Base-by-base conservation (phyloP, 192 early-diverging fungal genomes). In the Obelidium mucronatum region DNA sequence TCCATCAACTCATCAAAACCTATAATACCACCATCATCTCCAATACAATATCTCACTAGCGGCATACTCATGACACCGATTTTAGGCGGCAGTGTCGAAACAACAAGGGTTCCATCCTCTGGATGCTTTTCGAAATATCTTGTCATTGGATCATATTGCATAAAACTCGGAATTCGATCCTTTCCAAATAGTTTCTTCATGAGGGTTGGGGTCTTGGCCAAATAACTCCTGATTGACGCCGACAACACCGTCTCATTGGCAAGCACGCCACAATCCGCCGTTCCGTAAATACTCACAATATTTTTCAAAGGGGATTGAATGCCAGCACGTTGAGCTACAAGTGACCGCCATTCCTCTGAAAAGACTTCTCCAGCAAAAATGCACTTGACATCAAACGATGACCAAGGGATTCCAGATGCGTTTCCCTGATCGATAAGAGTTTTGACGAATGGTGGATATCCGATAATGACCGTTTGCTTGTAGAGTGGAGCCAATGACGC, bases 201-300 rank as follows among this genome's bases (percentile, higher is more conserved):
- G 2, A 83, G 30, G n/a, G 42, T 34, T 28, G 81, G 79, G 11
- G 52, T 22, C 22, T n/a, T 19, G n/a, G 74, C 64, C 8, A 81
- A 56, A 35, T 72, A 81, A 11, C 24, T 40, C 4, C 81, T 74
- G 34, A 82, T 61, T 2, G 35, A 17, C 40, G 64, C 63, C 1
- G 75, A 73, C 17, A 82, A 48, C 24, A 54, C 60, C 0, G 81
- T 82, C 60, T 82, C 81, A 51, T 52, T 55, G 19, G 69, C 81
- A 19, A 82, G 75, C 22, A 82, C 81, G 30, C 80, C 81, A 28
- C 80, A 80, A 63, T 82, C 81, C 19, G 81, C 75, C 24, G 81
- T 82, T 26, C 81, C 81, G 64, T 82, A 82, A 22, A 82, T 82
- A 19, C 67, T 75, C 6, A 83, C 75, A n/a, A 82, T 83, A 40